Conservation (phyloP, 2,329 filamentous ascomycete genomes). For the Aspergillus quadrilineatus region DNA sequence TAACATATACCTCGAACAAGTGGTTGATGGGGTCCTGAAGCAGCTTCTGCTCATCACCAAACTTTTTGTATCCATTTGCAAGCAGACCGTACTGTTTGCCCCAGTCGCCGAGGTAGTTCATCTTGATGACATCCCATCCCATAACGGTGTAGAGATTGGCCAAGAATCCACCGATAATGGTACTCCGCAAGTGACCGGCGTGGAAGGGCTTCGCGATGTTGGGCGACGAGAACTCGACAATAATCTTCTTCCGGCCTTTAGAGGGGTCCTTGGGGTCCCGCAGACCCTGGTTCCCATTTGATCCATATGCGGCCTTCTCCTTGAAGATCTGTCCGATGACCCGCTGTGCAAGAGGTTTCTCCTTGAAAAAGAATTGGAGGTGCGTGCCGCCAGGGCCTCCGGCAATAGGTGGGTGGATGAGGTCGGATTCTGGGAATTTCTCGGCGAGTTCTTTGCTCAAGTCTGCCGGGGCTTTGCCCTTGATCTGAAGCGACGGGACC, state of each 20-base stretch:
- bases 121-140: conserved; percentile 62
- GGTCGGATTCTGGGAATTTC: conserved; percentile 58
- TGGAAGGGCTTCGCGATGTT: conserved; percentile 69
- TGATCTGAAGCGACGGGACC: conserved; percentile 47
- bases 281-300: conserved; percentile 59
- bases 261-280: conserved; percentile 57
- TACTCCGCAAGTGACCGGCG: conserved; percentile 64
- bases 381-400: conserved; percentile 54
- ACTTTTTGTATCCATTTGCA: conserved; percentile 62
- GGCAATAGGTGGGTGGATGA: conserved; percentile 54
- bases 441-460: conserved; percentile 56
- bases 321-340: conserved; percentile 61
- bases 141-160: conserved; percentile 61
- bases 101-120: conserved; percentile 70
- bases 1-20: conserved; percentile 65
- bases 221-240: conserved; percentile 66
- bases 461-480: conserved; percentile 61
- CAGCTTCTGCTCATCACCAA: conserved; percentile 61
- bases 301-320: conserved; percentile 58
- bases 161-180: conserved; percentile 66
- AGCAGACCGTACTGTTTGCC: conserved; percentile 67
- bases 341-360: conserved; percentile 54
- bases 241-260: conserved; percentile 58
- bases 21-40: conserved; percentile 63
- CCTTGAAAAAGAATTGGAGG: conserved; percentile 66